A percentile compares a stretch with the other conserved stretches of the same genome.
These are phyloP conservation scores for Serendipita sp. DNA, from an alignment of 768 basidiomycete genomes.

Conservation along the genomic window DNA sequence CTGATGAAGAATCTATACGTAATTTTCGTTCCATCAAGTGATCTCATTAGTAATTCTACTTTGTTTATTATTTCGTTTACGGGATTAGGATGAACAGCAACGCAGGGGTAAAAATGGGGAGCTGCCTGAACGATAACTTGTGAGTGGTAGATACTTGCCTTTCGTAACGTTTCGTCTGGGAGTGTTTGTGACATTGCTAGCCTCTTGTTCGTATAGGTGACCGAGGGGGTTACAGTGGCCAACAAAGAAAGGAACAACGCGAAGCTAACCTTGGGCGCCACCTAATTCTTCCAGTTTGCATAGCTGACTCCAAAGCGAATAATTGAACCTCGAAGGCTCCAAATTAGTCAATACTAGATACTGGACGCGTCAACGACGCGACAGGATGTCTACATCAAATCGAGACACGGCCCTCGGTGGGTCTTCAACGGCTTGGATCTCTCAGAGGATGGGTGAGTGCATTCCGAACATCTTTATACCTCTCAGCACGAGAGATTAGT, in stretches of 20 bases:
- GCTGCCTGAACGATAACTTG: background rate
- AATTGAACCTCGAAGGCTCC: too few relatives aligned
- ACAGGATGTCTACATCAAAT: background rate
- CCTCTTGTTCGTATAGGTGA: background rate
- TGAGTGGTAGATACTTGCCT: conserved; percentile 27
- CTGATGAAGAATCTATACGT: conserved; percentile 69
- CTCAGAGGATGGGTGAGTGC: background rate
- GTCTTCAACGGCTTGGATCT: background rate
- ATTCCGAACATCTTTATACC: background rate
- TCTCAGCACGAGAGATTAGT: background rate
- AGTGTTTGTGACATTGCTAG: conserved; percentile 31
- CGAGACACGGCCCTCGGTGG: background rate
- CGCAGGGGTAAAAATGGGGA: too few relatives aligned
- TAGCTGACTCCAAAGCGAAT: background rate
- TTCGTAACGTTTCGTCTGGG: conserved; percentile 68
- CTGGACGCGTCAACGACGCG: background rate
- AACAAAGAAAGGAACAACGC: too few relatives aligned
- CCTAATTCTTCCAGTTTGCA: background rate
- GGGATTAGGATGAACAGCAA: too few relatives aligned
- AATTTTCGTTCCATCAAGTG: background rate
- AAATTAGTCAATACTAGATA: background rate
- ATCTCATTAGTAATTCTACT: too few relatives aligned
- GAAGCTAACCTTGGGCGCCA: background rate
- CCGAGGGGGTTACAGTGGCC: too few relatives aligned
- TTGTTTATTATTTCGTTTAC: too few relatives aligned